Evolutionary conservation across 1,139 yeast genomes (phyloP), one percentile per base, ranked within the genome.

Genomic region (Sugiyamaella grinbergsii): DNA sequence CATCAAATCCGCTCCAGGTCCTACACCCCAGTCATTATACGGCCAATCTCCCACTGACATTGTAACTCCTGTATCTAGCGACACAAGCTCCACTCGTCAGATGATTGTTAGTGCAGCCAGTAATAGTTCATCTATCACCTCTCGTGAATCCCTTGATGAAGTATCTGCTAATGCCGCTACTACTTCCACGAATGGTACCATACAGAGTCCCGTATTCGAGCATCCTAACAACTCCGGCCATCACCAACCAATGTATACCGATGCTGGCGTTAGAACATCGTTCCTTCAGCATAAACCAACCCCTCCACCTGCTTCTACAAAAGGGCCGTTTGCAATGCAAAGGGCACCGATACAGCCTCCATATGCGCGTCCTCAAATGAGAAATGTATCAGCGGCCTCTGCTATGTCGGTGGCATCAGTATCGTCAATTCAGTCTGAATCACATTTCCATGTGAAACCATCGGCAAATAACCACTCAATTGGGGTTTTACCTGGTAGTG

Each of bases 361-460:
- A 1, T 42, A 33, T 24, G 24, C 22, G 23, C 50, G 50, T 18
- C 36, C 42, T 13, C 48, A 44, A 22, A 28, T 34, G 37, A 41
- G 55, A 29, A 50, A 53, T 45, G 42, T 52, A 7, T 52, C 56
- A 5, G 43, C 47, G 11, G 48, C 53, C 15, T 53, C 56, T 13
- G 53, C 55, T 6, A 49, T 53, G n/a, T 57, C 58, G 4, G 24
- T 24, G 16, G 24, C 15, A 13, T 38, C 52, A 15, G 53, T 52
- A 5, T 54, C 59, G 8, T 52, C 55, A 5, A 52, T 46, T 32
- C 56, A 53, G 36, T 51, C 56, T 5, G 54, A 51, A 18, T 42
- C 54, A 15, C 43, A 31, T 19, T 48, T 46, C 43, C 26, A 48
- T 23, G 54, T 44, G 18, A 34, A 37, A 20, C 22, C 24, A 11